Percentiles rank a stretch among this genome's conserved stretches.
phyloP scores from a whole-genome alignment of 2,329 filamentous ascomycete species.

The Trichoderma simmonsii region DNA sequence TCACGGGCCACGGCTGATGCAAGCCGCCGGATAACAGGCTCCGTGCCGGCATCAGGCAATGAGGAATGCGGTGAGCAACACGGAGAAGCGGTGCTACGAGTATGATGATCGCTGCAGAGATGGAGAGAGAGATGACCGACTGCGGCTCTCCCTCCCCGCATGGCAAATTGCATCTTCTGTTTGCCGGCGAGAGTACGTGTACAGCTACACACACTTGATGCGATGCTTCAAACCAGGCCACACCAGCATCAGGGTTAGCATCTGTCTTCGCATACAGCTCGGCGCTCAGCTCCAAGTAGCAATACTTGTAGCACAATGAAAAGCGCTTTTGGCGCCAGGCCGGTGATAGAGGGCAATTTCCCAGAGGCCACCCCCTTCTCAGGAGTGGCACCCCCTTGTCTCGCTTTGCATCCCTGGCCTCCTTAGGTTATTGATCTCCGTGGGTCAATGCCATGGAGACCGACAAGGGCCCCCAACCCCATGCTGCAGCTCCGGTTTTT shows the following conservation, averaged over 20 bases:
- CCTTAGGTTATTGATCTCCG: constrained; percentile 14
- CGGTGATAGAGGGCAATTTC: constrained; percentile 7
- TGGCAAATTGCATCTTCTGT: background rate
- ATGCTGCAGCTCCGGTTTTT: constrained; percentile 14
- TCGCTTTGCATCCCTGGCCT: constrained; percentile 16
- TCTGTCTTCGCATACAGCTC: background rate
- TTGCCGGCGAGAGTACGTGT: background rate
- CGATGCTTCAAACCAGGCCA: background rate
- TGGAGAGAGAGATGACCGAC: background rate
- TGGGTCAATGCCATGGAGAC: constrained; percentile 17
- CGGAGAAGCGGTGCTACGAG: background rate
- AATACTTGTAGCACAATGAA: background rate
- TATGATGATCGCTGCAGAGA: background rate
- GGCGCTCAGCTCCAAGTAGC: background rate
- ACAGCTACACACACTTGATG: background rate
- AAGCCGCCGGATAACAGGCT: background rate
- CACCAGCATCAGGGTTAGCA: background rate
- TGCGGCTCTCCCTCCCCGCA: background rate
- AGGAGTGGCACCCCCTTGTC: constrained; percentile 18
- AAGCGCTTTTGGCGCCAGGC: constrained; percentile 11
- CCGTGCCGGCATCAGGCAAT: constrained; percentile 2
- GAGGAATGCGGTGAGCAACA: constrained; percentile 10
- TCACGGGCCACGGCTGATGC: constrained; percentile 4
- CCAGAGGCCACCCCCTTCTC: constrained; percentile 16
- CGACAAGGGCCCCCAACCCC: constrained; percentile 4